Percentiles rank a stretch among this genome's conserved stretches.
phyloP scores from a whole-genome alignment of 176 grass and related monocot genomes.

The Alloteropsis semialata region DNA sequence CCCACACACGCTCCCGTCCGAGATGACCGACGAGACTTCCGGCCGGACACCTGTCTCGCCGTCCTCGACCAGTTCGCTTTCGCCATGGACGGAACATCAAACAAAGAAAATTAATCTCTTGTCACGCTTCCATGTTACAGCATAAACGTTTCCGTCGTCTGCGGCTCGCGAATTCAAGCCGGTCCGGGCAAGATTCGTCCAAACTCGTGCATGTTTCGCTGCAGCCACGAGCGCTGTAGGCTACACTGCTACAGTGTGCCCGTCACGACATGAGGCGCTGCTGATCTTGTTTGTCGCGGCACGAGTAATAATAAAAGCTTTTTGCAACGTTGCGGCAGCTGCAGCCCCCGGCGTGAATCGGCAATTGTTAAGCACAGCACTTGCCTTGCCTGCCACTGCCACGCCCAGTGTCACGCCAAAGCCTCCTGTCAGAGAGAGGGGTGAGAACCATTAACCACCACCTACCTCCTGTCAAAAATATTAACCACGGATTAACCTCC shows the following conservation, averaged over 20 bases:
- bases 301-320: slow-evolving; percentile 1
- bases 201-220: neutral
- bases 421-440: neutral
- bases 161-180: neutral
- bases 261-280: neutral
- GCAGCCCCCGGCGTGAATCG: neutral
- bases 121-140: neutral
- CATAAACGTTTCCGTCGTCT: neutral
- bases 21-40: slow-evolving; percentile 11
- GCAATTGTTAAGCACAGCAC: neutral
- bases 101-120: neutral
- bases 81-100: neutral
- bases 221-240: neutral
- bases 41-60: neutral
- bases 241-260: too few species aligned
- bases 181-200: neutral
- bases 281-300: slow-evolving; percentile 26
- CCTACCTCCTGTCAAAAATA: slow-evolving; percentile 35
- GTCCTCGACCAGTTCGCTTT: too few species aligned
- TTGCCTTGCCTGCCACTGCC: neutral
- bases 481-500: slow-evolving; percentile 29
- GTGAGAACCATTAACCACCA: neutral
- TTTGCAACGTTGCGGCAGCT: neutral
- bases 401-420: neutral
- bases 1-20: neutral